Conservation (phyloP, 371 early-diverging fungal genomes). For the Capillidium rhysosporum region DNA sequence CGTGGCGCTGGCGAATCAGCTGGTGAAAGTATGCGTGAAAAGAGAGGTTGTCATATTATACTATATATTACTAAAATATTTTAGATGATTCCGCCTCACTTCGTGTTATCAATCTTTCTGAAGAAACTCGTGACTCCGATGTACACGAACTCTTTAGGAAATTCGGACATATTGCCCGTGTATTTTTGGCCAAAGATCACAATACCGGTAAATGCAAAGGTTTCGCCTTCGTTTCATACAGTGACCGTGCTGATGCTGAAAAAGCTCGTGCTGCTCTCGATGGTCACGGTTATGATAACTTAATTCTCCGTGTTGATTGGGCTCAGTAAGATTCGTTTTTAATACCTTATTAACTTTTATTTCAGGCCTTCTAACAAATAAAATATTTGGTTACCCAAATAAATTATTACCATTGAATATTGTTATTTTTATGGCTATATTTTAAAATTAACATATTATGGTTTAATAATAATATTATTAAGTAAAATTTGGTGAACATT, state of each 20-base stretch:
- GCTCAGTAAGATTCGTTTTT: no score
- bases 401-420: no score
- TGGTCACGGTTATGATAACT: constrained; percentile 84
- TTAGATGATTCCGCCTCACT: constrained; percentile 65
- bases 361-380: background rate
- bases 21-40: constrained; percentile 8
- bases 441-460: no score
- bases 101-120: constrained; percentile 90
- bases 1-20: constrained; percentile 33
- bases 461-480: no score
- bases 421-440: no score
- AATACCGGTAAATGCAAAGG: constrained; percentile 79
- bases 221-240: constrained; percentile 86
- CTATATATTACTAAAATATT: background rate
- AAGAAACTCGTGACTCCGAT: constrained; percentile 75
- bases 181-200: constrained; percentile 71
- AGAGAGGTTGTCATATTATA: constrained; percentile 7
- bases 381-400: no score
- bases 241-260: constrained; percentile 57
- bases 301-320: constrained; percentile 84
- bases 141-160: constrained; percentile 70
- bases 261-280: constrained; percentile 66
- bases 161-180: constrained; percentile 60
- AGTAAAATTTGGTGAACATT: no score
- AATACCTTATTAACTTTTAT: background rate